Conservation (phyloP, 2,329 filamentous ascomycete genomes). For the Myriosclerotinia duriaeana region DNA sequence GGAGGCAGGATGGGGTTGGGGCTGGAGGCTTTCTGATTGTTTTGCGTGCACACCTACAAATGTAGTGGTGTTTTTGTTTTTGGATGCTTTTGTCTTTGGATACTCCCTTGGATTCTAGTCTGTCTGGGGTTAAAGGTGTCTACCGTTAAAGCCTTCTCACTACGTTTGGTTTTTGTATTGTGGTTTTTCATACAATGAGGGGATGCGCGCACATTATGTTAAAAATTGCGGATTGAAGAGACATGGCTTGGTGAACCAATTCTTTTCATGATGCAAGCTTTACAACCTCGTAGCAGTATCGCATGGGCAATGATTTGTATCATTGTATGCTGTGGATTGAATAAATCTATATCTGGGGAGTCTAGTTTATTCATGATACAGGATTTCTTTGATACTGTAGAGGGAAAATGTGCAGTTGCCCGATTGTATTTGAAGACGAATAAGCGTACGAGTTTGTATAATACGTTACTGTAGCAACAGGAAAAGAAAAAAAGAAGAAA, state of each 20-base stretch:
- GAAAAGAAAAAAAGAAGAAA: background rate
- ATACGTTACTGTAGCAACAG: background rate
- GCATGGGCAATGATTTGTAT: background rate
- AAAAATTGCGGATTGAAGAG: background rate
- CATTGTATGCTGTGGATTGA: background rate
- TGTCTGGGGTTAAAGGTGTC: background rate
- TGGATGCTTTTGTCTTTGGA: background rate
- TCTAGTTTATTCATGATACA: background rate
- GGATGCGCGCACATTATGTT: background rate
- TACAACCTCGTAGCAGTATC: background rate
- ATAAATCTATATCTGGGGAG: background rate
- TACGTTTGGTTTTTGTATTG: no score
- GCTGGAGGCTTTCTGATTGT: slow-evolving; percentile 1
- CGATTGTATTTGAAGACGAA: background rate
- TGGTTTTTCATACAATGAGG: background rate
- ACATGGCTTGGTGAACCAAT: background rate
- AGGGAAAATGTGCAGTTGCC: background rate
- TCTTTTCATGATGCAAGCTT: background rate
- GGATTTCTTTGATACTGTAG: background rate
- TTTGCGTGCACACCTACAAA: background rate
- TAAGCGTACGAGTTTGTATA: no score
- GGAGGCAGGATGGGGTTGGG: background rate
- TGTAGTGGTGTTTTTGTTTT: background rate
- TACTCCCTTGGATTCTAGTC: background rate
- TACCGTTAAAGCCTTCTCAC: background rate